Percentiles rank a stretch among this genome's conserved stretches.
These are phyloP conservation scores for Ministeria vibrans DNA, from an alignment of 78 protist species.

Conservation along the genomic window DNA sequence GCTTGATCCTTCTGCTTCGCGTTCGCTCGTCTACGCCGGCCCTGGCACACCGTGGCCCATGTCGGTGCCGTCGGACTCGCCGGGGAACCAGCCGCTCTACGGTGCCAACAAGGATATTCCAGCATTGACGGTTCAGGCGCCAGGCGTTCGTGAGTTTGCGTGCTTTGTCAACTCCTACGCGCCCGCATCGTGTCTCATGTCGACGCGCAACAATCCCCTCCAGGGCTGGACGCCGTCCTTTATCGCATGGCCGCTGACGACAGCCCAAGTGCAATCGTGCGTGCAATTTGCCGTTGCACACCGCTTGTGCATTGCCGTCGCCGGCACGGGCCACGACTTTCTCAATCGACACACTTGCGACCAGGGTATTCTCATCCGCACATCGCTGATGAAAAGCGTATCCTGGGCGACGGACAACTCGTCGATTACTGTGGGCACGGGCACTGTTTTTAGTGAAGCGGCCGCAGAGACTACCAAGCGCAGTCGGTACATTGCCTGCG, in stretches of 20 bases:
- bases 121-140: no score
- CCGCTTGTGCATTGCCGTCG: not conserved
- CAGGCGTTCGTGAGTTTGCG: no score
- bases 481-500: not conserved
- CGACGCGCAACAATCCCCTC: not conserved
- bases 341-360: not conserved
- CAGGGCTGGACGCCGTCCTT: constrained; percentile 5
- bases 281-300: not conserved
- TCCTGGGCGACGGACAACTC: not conserved
- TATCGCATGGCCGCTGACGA: not conserved
- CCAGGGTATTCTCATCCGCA: not conserved
- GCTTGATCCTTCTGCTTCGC: no score
- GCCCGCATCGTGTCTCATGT: not conserved
- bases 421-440: not conserved
- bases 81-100: no score
- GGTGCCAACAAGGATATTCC: no score
- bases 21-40: no score
- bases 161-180: not conserved
- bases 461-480: not conserved
- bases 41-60: no score
- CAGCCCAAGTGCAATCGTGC: not conserved
- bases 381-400: not conserved
- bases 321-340: constrained; percentile 6
- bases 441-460: not conserved
- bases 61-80: no score